A percentile compares a stretch with the other conserved stretches of the same genome.
Evolutionary conservation across 306 rosid species (phyloP).

Genomic region (Cucurbita ficifolia): DNA sequence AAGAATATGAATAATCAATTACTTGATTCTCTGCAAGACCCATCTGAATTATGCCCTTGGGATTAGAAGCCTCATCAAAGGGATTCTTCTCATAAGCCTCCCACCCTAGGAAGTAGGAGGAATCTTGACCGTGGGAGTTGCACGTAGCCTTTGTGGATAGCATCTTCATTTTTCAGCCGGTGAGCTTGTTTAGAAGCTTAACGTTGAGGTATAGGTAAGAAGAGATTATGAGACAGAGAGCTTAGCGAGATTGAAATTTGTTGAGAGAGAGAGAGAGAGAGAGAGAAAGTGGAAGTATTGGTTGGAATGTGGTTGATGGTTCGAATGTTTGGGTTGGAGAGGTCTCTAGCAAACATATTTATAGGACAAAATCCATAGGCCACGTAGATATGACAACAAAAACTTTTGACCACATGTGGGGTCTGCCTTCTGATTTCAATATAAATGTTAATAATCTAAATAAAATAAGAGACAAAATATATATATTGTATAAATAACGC

Average conservation of each 20-base stretch:
- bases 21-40: conserved; percentile 98
- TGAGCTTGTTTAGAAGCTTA: background rate
- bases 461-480: conserved; percentile 1
- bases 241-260: background rate
- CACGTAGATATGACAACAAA: background rate
- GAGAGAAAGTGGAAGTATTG: background rate
- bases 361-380: conserved; percentile 2
- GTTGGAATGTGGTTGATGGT: background rate
- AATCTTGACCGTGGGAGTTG: conserved; percentile 94
- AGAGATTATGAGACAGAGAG: background rate
- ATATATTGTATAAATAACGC: background rate
- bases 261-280: background rate
- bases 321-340: conserved; percentile 16
- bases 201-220: background rate
- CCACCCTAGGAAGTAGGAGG: conserved; percentile 94
- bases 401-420: conserved; percentile 14
- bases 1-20: background rate
- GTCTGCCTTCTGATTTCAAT: background rate
- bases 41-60: conserved; percentile 90
- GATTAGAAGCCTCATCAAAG: conserved; percentile 41
- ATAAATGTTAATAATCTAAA: background rate
- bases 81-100: conserved; percentile 81
- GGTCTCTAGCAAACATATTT: conserved; percentile 17
- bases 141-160: conserved; percentile 68
- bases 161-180: conserved; percentile 26